A percentile compares a stretch with the other conserved stretches of the same genome.
Conservation (phyloP, 345 rosid genomes). For the Geranium rotundifolium region DNA sequence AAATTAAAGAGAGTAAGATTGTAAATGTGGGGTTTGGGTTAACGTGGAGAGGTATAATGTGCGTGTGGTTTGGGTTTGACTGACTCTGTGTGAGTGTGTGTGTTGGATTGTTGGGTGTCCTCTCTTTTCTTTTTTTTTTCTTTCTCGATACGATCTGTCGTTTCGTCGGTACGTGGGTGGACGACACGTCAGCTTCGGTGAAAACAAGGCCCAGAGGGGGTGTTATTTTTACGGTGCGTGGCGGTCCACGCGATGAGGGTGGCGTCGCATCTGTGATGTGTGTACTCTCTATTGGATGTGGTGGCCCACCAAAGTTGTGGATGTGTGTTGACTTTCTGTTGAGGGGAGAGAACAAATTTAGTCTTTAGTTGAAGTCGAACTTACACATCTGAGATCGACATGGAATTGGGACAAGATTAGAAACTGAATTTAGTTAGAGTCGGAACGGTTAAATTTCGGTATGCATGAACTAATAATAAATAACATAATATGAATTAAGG, state of each 20-base stretch:
- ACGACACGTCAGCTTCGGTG: constrained; percentile 34
- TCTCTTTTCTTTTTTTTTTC: too few relatives aligned
- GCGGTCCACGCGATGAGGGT: neutral
- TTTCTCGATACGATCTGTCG: constrained; percentile 10
- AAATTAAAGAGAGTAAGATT: too few relatives aligned
- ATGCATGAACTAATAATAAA: too few relatives aligned
- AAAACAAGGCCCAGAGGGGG: constrained; percentile 39
- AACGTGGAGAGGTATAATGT: neutral
- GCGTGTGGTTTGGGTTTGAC: neutral
- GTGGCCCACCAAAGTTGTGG: constrained; percentile 20
- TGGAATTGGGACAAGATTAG: too few relatives aligned
- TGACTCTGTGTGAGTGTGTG: too few relatives aligned
- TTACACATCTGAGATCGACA: too few relatives aligned
- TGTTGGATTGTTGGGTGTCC: too few relatives aligned
- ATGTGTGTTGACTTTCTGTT: neutral
- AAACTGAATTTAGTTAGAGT: too few relatives aligned
- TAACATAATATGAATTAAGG: too few relatives aligned
- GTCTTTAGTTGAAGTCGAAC: neutral
- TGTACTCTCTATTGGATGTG: constrained; percentile 13
- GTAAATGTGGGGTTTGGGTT: neutral
- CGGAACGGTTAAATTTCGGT: too few relatives aligned
- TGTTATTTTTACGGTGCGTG: constrained; percentile 10
- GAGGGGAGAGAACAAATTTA: neutral
- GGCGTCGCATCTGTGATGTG: neutral
- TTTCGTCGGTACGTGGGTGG: constrained; percentile 15